A percentile compares a stretch with the other conserved stretches of the same genome.
phyloP scores from a whole-genome alignment of 2,329 filamentous ascomycete genomes.

The Trichophyton schoenleinii region DNA sequence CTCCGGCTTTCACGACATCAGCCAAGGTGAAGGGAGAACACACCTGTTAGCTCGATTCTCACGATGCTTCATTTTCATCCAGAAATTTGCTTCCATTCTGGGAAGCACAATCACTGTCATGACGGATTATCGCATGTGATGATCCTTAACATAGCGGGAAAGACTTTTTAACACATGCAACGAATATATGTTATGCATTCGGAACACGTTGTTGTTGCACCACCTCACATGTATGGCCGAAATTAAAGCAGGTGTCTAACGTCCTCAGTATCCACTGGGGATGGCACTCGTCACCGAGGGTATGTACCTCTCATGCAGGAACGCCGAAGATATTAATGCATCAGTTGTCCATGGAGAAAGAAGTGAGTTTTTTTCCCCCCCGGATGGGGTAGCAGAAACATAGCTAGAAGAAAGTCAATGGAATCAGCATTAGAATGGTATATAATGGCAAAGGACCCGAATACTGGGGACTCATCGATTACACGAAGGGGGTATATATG shows the following conservation, averaged over 20 bases:
- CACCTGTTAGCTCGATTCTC: not conserved
- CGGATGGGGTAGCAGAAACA: no score
- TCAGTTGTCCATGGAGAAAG: not conserved
- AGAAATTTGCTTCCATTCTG: not conserved
- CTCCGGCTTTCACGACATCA: not conserved
- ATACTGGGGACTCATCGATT: not conserved
- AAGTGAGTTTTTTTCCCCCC: not conserved
- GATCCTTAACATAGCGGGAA: not conserved
- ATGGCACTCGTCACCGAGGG: not conserved
- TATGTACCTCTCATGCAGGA: not conserved
- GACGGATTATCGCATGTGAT: not conserved
- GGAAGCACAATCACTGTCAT: not conserved
- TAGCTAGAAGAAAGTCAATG: no score
- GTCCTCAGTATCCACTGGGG: not conserved
- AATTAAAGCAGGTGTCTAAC: not conserved
- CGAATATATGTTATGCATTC: constrained; percentile 1
- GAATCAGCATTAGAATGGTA: not conserved
- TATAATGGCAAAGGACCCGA: not conserved
- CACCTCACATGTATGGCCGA: not conserved
- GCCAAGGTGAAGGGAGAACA: not conserved
- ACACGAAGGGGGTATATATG: not conserved
- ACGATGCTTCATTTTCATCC: not conserved
- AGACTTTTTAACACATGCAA: not conserved
- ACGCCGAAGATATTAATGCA: not conserved
- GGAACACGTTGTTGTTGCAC: constrained; percentile 5